Evolutionary conservation across 78 protist species (phyloP).

Genomic region (Dictyostelium intermedium): DNA sequence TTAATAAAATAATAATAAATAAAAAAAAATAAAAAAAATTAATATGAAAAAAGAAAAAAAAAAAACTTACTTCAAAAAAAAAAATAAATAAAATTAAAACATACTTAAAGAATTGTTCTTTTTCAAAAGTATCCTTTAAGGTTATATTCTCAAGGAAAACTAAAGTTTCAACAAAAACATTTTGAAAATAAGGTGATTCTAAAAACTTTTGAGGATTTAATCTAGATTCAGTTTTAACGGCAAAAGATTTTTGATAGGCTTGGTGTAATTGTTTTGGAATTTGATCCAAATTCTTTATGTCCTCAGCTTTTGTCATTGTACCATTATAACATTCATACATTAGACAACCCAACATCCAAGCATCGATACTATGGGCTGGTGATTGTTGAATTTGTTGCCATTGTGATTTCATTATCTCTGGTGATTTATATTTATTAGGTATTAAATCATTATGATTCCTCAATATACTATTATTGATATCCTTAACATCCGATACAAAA

Average conservation of each 20-base stretch:
- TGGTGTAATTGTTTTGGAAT: constrained; percentile 67
- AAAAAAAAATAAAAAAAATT: not conserved
- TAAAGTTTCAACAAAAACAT: constrained; percentile 74
- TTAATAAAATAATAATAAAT: not conserved
- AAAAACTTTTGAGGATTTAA: constrained; percentile 61
- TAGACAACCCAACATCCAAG: constrained; percentile 81
- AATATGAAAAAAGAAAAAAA: too few relatives aligned
- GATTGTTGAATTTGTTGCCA: constrained; percentile 45
- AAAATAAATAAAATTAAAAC: not conserved
- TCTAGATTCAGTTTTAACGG: constrained; percentile 28
- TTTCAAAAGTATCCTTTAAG: constrained; percentile 83
- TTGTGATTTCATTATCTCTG: constrained; percentile 51
- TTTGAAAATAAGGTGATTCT: constrained; percentile 61
- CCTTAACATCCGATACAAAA: constrained; percentile 51
- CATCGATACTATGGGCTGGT: constrained; percentile 42
- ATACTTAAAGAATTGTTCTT: constrained; percentile 83
- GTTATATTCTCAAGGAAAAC: constrained; percentile 82
- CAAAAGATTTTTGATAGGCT: constrained; percentile 63
- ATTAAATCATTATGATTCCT: constrained; percentile 31
- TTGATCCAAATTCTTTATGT: constrained; percentile 5
- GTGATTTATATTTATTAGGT: constrained; percentile 74
- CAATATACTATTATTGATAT: constrained; percentile 12
- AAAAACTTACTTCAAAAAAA: too few relatives aligned
- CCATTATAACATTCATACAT: constrained; percentile 74
- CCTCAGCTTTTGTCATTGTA: constrained; percentile 54